Evolutionary conservation across 495 filamentous ascomycete genomes (phyloP).

Genomic region (Aspergillus ellipticus): DNA sequence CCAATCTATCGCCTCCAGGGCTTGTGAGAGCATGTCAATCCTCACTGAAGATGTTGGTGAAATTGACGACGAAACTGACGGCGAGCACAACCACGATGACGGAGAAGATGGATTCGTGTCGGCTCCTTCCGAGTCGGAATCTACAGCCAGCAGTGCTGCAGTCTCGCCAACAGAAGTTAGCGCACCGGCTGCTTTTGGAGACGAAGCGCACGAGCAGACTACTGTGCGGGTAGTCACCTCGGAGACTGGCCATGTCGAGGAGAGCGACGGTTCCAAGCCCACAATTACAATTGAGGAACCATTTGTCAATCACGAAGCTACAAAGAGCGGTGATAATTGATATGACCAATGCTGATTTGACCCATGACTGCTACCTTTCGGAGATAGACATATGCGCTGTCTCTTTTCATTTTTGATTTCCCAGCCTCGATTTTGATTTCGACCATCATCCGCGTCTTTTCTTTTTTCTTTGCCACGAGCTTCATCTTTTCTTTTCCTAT

Average conservation of each 20-base stretch:
- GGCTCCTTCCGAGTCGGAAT: constrained; percentile 7
- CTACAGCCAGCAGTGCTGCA: constrained; percentile 6
- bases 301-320: background rate
- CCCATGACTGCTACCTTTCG: background rate
- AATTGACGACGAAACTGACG: constrained; percentile 1
- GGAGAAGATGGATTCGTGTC: constrained; percentile 16
- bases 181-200: background rate
- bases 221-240: background rate
- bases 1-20: background rate
- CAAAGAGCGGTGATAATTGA: background rate
- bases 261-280: background rate
- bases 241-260: background rate
- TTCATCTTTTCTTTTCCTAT: background rate
- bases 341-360: background rate
- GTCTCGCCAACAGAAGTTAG: constrained; percentile 5
- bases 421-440: background rate
- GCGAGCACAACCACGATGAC: constrained; percentile 4
- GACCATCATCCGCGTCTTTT: background rate
- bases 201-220: background rate
- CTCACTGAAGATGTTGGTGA: background rate
- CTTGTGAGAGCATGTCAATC: background rate
- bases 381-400: background rate
- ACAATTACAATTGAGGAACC: background rate
- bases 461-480: background rate
- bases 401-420: background rate